These are phyloP conservation scores for Chrysosporium keratinophilum DNA, from an alignment of 2,329 filamentous ascomycete genomes.

Conservation along the genomic window DNA sequence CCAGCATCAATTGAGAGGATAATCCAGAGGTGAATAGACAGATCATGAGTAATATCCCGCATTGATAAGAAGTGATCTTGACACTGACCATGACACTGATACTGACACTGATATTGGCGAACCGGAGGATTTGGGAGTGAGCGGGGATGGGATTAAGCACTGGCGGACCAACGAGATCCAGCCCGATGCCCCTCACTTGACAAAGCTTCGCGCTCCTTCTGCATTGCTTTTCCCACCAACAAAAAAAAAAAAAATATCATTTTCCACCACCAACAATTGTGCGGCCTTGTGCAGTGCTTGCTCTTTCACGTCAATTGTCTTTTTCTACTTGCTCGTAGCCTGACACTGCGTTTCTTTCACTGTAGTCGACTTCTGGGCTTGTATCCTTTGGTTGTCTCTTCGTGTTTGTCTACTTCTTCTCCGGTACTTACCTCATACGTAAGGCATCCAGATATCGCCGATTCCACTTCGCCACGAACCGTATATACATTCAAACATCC, in stretches of 20 bases:
- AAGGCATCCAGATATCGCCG: slow-evolving; percentile 6
- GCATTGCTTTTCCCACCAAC: background rate
- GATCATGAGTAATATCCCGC: too few relatives aligned
- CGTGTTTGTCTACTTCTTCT: background rate
- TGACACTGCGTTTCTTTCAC: background rate
- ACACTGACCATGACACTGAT: too few relatives aligned
- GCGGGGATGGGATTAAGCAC: too few relatives aligned
- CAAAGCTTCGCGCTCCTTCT: slow-evolving; percentile 6
- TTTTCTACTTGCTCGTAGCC: slow-evolving; percentile 1
- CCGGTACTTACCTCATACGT: slow-evolving; percentile 5
- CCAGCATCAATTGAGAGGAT: too few relatives aligned
- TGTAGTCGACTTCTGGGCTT: background rate
- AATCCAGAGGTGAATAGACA: too few relatives aligned
- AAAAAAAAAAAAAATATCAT: slow-evolving; percentile 4
- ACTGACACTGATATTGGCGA: too few relatives aligned
- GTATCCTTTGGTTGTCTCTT: background rate
- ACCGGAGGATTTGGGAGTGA: too few relatives aligned
- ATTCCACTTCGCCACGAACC: slow-evolving; percentile 4
- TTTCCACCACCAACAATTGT: background rate
- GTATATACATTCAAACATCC: background rate
- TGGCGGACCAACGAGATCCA: background rate
- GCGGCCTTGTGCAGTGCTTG: background rate
- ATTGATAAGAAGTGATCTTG: too few relatives aligned
- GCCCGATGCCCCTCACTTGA: slow-evolving; percentile 5
- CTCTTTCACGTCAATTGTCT: background rate